These are phyloP conservation scores for Cichorium intybus DNA, from an alignment of 140 eudicot species.

Conservation along the genomic window DNA sequence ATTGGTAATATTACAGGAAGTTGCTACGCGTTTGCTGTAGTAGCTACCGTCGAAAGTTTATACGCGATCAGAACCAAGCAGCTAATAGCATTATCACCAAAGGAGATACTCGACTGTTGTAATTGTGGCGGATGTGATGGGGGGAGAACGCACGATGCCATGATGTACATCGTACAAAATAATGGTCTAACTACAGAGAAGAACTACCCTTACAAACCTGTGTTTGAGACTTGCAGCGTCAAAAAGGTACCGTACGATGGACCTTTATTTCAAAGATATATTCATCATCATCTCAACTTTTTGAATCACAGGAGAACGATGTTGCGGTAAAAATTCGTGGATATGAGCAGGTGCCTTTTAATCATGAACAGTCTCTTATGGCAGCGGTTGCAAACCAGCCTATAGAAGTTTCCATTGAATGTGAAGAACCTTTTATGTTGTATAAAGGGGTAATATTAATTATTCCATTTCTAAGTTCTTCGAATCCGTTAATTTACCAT, in stretches of 20 bases:
- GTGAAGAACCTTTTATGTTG: no score
- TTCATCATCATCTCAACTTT: no score
- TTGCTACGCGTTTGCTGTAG: conserved; percentile 11
- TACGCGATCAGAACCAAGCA: conserved; percentile 7
- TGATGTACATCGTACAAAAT: neutral
- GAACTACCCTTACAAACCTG: neutral
- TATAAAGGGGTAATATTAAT: no score
- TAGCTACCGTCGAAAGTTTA: neutral
- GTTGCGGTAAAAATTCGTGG: no score
- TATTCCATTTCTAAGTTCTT: no score
- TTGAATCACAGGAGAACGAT: no score
- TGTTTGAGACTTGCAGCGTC: neutral
- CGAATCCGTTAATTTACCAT: no score
- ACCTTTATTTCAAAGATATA: no score
- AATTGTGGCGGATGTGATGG: neutral
- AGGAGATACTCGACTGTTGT: neutral
- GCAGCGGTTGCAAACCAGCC: neutral
- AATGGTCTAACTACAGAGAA: neutral
- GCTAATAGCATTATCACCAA: neutral
- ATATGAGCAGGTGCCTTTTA: no score
- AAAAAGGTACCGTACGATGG: neutral
- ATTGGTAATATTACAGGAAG: neutral
- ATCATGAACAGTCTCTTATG: no score
- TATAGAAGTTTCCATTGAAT: neutral
- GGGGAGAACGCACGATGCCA: neutral